Percentiles rank a stretch among this genome's conserved stretches.
Evolutionary conservation across 2,329 filamentous ascomycete genomes (phyloP).

Genomic region (Aspergillus flavus): DNA sequence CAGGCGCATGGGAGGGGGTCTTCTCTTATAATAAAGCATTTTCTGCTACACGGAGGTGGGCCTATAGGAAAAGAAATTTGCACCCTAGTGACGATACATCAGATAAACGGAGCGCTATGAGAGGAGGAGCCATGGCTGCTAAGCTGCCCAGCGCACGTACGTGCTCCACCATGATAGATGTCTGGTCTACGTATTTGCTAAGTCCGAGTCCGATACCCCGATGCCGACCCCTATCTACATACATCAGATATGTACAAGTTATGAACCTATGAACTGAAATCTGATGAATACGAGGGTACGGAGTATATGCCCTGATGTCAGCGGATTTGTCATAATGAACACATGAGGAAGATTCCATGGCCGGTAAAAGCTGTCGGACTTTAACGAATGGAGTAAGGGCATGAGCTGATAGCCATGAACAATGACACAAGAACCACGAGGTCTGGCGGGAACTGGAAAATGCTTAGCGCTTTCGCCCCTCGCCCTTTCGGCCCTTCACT

Average conservation of each 20-base stretch:
- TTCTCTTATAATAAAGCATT: neutral
- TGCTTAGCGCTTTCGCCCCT: neutral
- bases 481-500: neutral
- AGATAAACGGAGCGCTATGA: neutral
- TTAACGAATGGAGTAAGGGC: neutral
- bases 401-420: neutral
- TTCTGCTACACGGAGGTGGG: neutral
- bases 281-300: neutral
- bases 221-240: neutral
- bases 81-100: neutral
- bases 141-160: neutral
- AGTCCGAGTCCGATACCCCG: neutral
- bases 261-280: neutral
- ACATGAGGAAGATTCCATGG: neutral
- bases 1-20: neutral
- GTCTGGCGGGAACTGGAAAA: neutral
- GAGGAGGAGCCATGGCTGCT: neutral
- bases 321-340: conserved; percentile 1
- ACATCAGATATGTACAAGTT: neutral
- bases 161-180: neutral
- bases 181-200: neutral
- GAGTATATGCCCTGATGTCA: neutral
- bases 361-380: neutral
- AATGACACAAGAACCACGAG: conserved; percentile 3
- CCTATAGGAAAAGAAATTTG: neutral